These are phyloP conservation scores for Coemansia sp. DNA, from an alignment of 192 early-diverging fungal species.

Conservation along the genomic window DNA sequence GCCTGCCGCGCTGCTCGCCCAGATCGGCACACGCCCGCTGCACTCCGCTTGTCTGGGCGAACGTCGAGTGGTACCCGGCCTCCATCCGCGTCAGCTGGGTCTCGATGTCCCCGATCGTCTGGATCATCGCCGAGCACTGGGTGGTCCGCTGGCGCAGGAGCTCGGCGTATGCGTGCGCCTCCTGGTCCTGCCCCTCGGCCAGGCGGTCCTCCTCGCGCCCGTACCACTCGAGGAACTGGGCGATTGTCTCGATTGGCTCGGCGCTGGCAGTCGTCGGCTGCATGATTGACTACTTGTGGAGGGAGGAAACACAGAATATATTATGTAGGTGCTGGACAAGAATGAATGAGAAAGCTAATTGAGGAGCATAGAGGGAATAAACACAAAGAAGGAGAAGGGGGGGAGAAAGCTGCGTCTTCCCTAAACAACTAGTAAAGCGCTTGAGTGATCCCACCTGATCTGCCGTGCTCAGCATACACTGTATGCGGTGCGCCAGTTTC, in stretches of 20 bases:
- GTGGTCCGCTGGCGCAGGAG: constrained; percentile 9
- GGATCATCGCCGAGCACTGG: constrained; percentile 53
- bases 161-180: constrained; percentile 75
- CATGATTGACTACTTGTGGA: background rate
- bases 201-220: constrained; percentile 74
- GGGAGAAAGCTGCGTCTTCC: too few species aligned
- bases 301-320: background rate
- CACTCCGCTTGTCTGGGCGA: constrained; percentile 72
- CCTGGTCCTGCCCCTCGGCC: constrained; percentile 75
- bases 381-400: too few species aligned
- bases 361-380: too few species aligned
- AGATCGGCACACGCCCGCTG: constrained; percentile 80
- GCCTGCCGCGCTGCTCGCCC: constrained; percentile 56
- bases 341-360: too few species aligned
- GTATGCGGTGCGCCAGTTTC: too few species aligned
- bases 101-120: constrained; percentile 58
- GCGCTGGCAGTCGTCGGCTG: background rate
- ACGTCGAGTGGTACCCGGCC: constrained; percentile 76
- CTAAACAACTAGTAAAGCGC: too few species aligned
- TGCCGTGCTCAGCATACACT: too few species aligned
- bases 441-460: too few species aligned
- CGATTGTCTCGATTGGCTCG: constrained; percentile 79
- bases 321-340: too few species aligned
- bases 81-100: constrained; percentile 66
- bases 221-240: constrained; percentile 97